Conservation (phyloP, 2,329 filamentous ascomycete genomes). For the Verruconis gallopava region DNA sequence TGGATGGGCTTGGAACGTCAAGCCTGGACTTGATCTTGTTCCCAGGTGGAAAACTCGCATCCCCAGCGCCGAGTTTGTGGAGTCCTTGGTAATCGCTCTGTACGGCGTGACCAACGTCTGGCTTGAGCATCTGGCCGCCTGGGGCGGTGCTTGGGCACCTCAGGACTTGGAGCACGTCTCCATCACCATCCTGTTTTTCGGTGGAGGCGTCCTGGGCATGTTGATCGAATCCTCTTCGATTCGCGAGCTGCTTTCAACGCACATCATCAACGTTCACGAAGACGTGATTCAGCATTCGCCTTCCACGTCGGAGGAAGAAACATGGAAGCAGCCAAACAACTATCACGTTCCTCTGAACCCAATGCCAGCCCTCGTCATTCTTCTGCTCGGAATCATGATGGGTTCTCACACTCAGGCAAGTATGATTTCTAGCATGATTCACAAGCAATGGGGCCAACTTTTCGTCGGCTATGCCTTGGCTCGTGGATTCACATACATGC, state of each 20-base stretch:
- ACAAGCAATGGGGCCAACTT: slow-evolving; percentile 85
- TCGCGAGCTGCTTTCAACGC: slow-evolving; percentile 49
- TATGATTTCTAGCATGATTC: slow-evolving; percentile 81
- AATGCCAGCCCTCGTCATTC: slow-evolving; percentile 72
- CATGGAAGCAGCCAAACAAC: slow-evolving; percentile 46
- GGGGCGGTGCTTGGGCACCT: slow-evolving; percentile 58
- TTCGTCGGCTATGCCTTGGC: slow-evolving; percentile 70
- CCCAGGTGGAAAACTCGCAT: slow-evolving; percentile 48
- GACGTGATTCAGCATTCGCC: slow-evolving; percentile 18
- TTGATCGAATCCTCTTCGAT: slow-evolving; percentile 60
- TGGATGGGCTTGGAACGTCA: slow-evolving; percentile 92
- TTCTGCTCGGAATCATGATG: slow-evolving; percentile 90
- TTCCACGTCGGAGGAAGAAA: not conserved
- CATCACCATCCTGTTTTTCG: slow-evolving; percentile 87
- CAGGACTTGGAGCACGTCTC: slow-evolving; percentile 84
- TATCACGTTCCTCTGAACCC: slow-evolving; percentile 76
- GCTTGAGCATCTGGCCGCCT: slow-evolving; percentile 70
- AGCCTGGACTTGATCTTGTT: slow-evolving; percentile 45
- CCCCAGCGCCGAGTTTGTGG: slow-evolving; percentile 76
- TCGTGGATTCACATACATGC: slow-evolving; percentile 64
- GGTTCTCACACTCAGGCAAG: slow-evolving; percentile 74
- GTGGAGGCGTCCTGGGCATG: slow-evolving; percentile 78
- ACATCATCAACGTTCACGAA: slow-evolving; percentile 28
- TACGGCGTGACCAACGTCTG: slow-evolving; percentile 88
- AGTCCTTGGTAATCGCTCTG: slow-evolving; percentile 79